Base-by-base conservation (phyloP, 441 rosid genomes). In the Adansonia rubrostipa region DNA sequence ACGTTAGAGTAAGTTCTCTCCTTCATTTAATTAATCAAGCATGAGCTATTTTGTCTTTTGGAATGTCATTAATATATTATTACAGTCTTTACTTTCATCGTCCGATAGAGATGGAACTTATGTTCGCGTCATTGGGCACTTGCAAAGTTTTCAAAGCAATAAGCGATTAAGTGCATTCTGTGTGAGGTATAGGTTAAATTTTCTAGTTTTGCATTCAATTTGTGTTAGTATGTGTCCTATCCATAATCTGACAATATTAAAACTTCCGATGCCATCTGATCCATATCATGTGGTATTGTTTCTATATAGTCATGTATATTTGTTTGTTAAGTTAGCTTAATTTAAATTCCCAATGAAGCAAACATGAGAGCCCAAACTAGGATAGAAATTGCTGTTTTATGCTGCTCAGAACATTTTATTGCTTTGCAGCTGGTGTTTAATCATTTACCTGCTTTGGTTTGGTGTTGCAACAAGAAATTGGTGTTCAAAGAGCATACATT, bases 51-150 rank as follows among this genome's bases (percentile, higher is more conserved):
- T 28, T 17, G 48, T 28, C 48, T 71, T 54, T 71, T 54, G 75
- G 14, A 54, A n/a, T 54, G n/a, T 54, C 9, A 51, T 53, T 53
- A 36, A 15, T 65, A 24, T 82, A 51, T 71, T 73, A 65, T 80
- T n/a, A 75, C 20, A 76, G 62, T 71, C n/a, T 61, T 75, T 14
- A 64, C 57, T 33, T 76, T 64, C n/a, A 44, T 67, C 85, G 50
- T 80, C 68, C 77, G 74, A 67, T 76, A 93, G 98, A n/a, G 96
- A 93, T 78, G 92, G 89, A 72, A 86, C 82, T 51, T 96, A 93
- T 78, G 95, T 89, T 74, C 93, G 98, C 47, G 82, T 92, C 24
- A 88, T 85, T 85, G 99, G 99, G 68, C 92, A 87, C 83, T 73
- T 93, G 87, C 91, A 86, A 85, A 89, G 88, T 71, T 88, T 90